Evolutionary conservation across 2,329 filamentous ascomycete species (phyloP).

Genomic region (Alternaria triticina): DNA sequence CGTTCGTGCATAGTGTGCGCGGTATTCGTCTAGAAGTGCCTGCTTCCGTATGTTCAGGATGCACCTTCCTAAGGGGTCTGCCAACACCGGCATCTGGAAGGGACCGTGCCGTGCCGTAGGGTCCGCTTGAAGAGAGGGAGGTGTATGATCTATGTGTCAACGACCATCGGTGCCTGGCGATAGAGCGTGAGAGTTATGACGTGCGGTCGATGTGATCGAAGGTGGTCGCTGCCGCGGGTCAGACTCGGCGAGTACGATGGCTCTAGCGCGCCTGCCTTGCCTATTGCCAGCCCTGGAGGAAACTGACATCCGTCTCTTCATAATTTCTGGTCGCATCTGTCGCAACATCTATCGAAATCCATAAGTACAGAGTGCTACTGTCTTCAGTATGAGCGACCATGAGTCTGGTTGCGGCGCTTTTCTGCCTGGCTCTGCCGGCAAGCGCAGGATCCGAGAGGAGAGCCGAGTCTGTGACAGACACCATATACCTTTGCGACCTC

Average conservation of each 20-base stretch:
- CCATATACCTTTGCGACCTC: not conserved
- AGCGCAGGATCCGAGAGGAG: slow-evolving; percentile 9
- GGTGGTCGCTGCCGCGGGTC: not conserved
- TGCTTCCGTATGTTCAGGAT: not conserved
- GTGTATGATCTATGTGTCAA: not conserved
- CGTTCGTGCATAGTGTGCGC: not conserved
- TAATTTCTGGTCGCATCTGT: not conserved
- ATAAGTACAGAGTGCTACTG: no score
- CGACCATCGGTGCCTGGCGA: not conserved
- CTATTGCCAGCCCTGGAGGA: no score
- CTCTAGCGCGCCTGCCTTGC: not conserved
- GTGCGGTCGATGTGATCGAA: not conserved
- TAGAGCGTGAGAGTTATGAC: not conserved
- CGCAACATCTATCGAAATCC: not conserved
- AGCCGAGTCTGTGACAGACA: slow-evolving; percentile 1
- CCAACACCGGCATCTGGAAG: not conserved
- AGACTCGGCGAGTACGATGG: not conserved
- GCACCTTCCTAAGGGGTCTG: not conserved
- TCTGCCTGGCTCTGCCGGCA: not conserved
- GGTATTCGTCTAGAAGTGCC: not conserved
- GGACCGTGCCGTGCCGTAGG: not conserved
- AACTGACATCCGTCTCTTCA: no score
- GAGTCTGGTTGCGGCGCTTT: not conserved
- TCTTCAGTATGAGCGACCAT: rapidly evolving
- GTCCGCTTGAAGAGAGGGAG: not conserved